These are phyloP conservation scores for Penicillium canescens DNA, from an alignment of 495 filamentous ascomycete species.

Conservation along the genomic window DNA sequence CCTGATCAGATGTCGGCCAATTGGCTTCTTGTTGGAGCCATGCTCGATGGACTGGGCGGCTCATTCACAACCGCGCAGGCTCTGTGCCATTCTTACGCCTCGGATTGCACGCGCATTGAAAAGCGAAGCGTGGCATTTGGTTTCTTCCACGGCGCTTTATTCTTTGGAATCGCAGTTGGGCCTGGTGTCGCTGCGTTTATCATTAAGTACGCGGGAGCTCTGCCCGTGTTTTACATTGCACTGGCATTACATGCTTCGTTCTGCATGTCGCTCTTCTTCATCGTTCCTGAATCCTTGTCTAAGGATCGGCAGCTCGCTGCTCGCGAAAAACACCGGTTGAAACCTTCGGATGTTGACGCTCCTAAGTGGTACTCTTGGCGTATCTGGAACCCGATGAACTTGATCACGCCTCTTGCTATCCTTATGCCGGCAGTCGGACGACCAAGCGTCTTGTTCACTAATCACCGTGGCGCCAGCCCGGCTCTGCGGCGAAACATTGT, in stretches of 20 bases:
- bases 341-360: constrained; percentile 11
- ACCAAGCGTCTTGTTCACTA: constrained; percentile 58
- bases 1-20: constrained; percentile 70
- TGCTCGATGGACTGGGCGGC: constrained; percentile 79
- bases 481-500: constrained; percentile 76
- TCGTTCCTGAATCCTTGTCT: constrained; percentile 81
- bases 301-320: constrained; percentile 65
- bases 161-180: constrained; percentile 80
- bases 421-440: constrained; percentile 71
- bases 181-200: constrained; percentile 78
- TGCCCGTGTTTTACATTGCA: constrained; percentile 78
- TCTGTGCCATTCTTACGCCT: constrained; percentile 77
- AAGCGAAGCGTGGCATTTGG: constrained; percentile 84
- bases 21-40: constrained; percentile 70
- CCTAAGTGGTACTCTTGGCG: constrained; percentile 18
- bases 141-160: constrained; percentile 84
- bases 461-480: constrained; percentile 57
- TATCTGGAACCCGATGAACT: constrained; percentile 51
- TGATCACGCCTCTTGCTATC: constrained; percentile 74
- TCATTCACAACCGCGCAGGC: constrained; percentile 85
- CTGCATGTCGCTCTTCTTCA: constrained; percentile 62
- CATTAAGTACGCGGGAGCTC: constrained; percentile 61
- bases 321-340: constrained; percentile 58
- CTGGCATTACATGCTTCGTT: constrained; percentile 71
- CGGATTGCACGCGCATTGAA: constrained; percentile 81